Conservation (phyloP, 2,329 filamentous ascomycete species). For the Talaromyces marneffei region DNA sequence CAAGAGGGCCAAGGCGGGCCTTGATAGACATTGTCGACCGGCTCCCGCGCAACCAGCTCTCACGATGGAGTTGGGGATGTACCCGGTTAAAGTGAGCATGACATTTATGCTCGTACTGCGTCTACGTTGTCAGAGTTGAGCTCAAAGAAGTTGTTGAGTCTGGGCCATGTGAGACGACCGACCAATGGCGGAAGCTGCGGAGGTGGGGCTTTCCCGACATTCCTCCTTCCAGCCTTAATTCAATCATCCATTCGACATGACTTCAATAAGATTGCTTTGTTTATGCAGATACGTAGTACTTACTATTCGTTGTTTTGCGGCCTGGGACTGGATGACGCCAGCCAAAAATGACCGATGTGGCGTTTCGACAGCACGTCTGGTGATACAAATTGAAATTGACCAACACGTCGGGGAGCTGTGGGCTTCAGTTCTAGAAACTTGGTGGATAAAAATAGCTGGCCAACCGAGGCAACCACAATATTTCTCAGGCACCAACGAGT, state of each 20-base stretch:
- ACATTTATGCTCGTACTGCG: not conserved
- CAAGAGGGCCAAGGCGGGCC: not conserved
- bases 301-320: not conserved
- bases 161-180: not conserved
- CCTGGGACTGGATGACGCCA: not conserved
- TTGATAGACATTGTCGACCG: not conserved
- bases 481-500: not conserved
- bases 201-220: not conserved
- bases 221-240: not conserved
- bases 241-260: not conserved
- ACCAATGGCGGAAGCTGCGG: not conserved
- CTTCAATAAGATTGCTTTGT: not conserved
- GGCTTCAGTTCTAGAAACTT: not conserved
- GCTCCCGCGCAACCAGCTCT: slow-evolving; percentile 1
- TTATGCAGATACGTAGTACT: not conserved
- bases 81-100: slow-evolving; percentile 5
- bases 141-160: not conserved
- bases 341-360: not conserved
- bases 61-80: not conserved
- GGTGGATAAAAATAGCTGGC: not conserved
- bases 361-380: not conserved
- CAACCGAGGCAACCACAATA: not conserved
- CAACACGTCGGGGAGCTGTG: not conserved
- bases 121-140: not conserved
- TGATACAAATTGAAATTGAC: not conserved